Percentiles rank a stretch among this genome's conserved stretches.
Conservation (phyloP, 257 asterid species). For the Agastache rugosa region DNA sequence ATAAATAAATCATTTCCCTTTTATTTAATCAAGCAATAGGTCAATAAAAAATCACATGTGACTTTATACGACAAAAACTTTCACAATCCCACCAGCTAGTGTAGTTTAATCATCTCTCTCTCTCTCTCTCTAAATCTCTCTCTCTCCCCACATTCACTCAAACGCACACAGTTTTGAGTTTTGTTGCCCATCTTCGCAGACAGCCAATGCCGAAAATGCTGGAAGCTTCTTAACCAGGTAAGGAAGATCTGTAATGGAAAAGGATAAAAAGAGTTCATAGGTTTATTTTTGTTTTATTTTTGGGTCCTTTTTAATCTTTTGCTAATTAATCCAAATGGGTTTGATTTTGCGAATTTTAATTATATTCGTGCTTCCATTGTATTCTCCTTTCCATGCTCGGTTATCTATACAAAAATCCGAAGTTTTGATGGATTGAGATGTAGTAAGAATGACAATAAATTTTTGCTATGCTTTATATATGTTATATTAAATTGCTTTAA, state of each 20-base stretch:
- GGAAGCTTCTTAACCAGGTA: constrained; percentile 41
- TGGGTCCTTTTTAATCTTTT: background rate
- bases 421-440: constrained; percentile 32
- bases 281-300: background rate
- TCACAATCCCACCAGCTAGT: constrained; percentile 42
- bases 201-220: constrained; percentile 41
- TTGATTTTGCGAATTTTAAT: constrained; percentile 8
- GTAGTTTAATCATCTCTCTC: constrained; percentile 22
- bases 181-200: constrained; percentile 26
- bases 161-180: constrained; percentile 27
- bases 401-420: background rate
- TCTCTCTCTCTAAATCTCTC: constrained; percentile 33
- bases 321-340: constrained; percentile 33
- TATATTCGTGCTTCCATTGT: background rate
- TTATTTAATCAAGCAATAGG: background rate
- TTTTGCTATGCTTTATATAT: background rate
- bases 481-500: background rate
- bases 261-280: background rate
- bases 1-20: too few species aligned
- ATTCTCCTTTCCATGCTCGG: background rate
- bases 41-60: constrained; percentile 32
- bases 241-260: constrained; percentile 28
- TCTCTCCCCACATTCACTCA: constrained; percentile 22
- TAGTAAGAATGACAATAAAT: background rate
- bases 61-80: constrained; percentile 42